Percentiles rank a stretch among this genome's conserved stretches.
Conservation (phyloP, 345 rosid genomes). For the Linum lewisii region DNA sequence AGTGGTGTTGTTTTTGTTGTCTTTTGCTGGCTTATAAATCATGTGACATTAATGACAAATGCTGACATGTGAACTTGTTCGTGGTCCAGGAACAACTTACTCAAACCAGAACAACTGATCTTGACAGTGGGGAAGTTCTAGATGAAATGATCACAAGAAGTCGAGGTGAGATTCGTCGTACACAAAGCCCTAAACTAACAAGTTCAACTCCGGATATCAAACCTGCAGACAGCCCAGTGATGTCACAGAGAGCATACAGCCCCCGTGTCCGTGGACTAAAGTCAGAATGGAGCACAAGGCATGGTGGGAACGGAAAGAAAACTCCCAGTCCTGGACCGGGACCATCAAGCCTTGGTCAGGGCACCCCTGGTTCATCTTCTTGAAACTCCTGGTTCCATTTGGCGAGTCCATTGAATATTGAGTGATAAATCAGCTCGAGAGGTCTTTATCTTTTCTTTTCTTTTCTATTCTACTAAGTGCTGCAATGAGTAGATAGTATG, state of each 20-base stretch:
- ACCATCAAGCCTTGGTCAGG: slow-evolving; percentile 37
- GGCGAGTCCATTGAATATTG: too few species aligned
- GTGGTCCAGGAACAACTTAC: slow-evolving; percentile 34
- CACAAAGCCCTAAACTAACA: slow-evolving; percentile 47
- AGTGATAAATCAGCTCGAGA: too few species aligned
- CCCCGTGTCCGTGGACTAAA: slow-evolving; percentile 27
- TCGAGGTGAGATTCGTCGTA: slow-evolving; percentile 70
- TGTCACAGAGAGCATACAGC: slow-evolving; percentile 30
- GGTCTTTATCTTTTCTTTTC: slow-evolving; percentile 27
- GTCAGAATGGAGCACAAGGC: slow-evolving; percentile 19
- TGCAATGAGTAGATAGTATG: slow-evolving; percentile 6
- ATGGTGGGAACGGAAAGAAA: slow-evolving; percentile 25
- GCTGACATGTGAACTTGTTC: background rate
- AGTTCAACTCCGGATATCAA: slow-evolving; percentile 42
- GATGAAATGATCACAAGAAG: slow-evolving; percentile 77
- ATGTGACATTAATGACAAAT: background rate
- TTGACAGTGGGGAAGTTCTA: slow-evolving; percentile 55
- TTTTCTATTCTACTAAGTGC: slow-evolving; percentile 11
- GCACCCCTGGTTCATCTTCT: slow-evolving; percentile 23
- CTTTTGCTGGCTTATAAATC: background rate
- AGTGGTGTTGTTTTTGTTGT: slow-evolving; percentile 18
- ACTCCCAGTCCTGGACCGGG: slow-evolving; percentile 41
- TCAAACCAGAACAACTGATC: slow-evolving; percentile 23
- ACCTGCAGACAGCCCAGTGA: slow-evolving; percentile 32
- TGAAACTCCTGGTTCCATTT: slow-evolving; percentile 17